Percentiles rank a stretch among this genome's conserved stretches.
Evolutionary conservation across 2,329 filamentous ascomycete genomes (phyloP).

Genomic region (Xylariaceae sp.): DNA sequence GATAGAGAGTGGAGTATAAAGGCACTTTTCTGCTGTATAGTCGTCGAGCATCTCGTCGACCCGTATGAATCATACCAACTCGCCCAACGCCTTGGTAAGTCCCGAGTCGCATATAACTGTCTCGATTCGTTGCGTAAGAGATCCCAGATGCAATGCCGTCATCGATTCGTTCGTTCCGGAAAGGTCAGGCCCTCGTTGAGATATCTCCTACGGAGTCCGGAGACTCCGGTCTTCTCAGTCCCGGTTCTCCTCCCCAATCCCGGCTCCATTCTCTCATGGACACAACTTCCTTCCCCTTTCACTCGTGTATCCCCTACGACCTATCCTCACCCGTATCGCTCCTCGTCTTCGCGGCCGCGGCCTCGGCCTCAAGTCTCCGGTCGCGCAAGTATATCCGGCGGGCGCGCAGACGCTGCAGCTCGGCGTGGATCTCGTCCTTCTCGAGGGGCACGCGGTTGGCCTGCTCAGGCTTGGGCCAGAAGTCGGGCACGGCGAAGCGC

Average conservation of each 20-base stretch:
- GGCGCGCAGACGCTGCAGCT: constrained; percentile 66
- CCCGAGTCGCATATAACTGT: constrained; percentile 4
- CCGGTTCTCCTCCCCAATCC: not conserved
- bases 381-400: constrained; percentile 72
- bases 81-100: constrained; percentile 1
- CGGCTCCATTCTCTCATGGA: not conserved
- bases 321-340: constrained; percentile 1
- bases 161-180: constrained; percentile 3
- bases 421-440: constrained; percentile 73
- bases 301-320: not conserved
- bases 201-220: not conserved
- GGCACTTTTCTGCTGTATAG: not conserved
- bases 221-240: not conserved
- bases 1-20: not conserved
- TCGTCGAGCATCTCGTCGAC: not conserved
- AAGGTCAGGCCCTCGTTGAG: too few species aligned
- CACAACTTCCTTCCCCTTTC: not conserved
- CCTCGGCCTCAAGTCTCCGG: constrained; percentile 43
- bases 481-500: constrained; percentile 80
- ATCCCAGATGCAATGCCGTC: not conserved
- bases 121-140: not conserved
- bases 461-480: constrained; percentile 83
- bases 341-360: not conserved
- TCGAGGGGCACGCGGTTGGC: constrained; percentile 73
- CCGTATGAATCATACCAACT: not conserved